Evolutionary conservation across 768 basidiomycete genomes (phyloP), one percentile per base, ranked within the genome.

Genomic region (Termitomyces sp.): DNA sequence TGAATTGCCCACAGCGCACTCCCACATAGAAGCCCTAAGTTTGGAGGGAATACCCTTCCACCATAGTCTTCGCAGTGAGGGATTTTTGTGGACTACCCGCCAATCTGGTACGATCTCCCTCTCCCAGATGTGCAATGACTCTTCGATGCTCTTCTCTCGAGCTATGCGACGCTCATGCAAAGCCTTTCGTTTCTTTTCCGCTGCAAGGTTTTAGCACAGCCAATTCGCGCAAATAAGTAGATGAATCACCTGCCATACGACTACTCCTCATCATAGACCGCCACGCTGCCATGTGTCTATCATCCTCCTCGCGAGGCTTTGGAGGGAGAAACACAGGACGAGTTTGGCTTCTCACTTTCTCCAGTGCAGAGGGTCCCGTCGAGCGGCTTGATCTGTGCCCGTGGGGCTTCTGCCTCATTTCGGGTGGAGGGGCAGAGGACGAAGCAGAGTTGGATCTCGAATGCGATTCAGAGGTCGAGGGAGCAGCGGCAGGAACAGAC

Each of bases 11-110:
- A 88, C 83, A n/a, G 88, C 91, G 52, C 79, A 79, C 68, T 90
- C 84, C 94, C 94, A 96, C 77, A 95, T 80, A 1, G 78, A 68
- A 4, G 89, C 87, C 33, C 94, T 82, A 55, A 92, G 70, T 66
- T 90, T 89, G 0, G 88, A 81, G 2, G 94, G 94, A 63, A 94
- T 90, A 3, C 94, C 94, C 31, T 78, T 78, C 92, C 92, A 93
- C 94, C 93, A 96, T 9, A 94, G 66, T 66, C 78, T 83, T 33
- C 87, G 81, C 53, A 94, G 72, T 10, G 71, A 70, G 0, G 86
- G 76, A 60, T 90, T 84, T 63, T 80, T 83, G 67, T 85, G 68
- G 7, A 92, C 88, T 24, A 82, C 78, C 50, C 80, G 83, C 91
- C 92, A 95, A 68, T 95, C 89, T 0, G 92, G 91, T 20, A 89